Base-by-base conservation (phyloP, 441 rosid species). In the Lepidium campestre region DNA sequence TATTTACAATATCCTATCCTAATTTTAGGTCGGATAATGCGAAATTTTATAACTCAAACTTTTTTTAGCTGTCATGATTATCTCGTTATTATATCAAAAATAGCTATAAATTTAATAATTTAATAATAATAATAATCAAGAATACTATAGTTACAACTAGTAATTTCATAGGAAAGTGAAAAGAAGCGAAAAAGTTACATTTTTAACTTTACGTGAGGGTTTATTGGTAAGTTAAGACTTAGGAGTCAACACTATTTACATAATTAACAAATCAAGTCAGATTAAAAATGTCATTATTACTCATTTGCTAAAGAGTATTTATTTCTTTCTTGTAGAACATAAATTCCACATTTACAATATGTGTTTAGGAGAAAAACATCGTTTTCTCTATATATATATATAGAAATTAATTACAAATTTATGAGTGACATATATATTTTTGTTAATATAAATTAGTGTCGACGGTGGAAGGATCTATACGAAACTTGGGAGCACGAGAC, bases 161-260 rank as follows among this genome's bases (percentile, higher is more conserved):
- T 46, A 37, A 63, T 19, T 63, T 29, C 35, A 39, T 13, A 49
- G 65, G 18, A 47, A 63, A 64, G 32, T 64, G 45, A 64, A 56
- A 64, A 47, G 70, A 48, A 18, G 46, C 37, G 37, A 56, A 57
- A 70, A 71, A 71, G 75, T 64, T 64, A 64, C 65, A 64, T 57
- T 27, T 32, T 48, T 41, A 64, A 63, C 75, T 71, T 71, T 71
- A 56, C 70, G 75, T 47, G 75, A 71, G 53, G 49, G 14, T 54
- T 47, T 46, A 39, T 17, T 63, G 35, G 41, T 27, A n/a, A 54
- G 62, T n/a, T n/a, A n/a, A 54, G 35, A 55, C 31, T 34, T 34
- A 55, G 35, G 7, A 36, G 69, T 70, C 57, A 54, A 71, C 37
- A 61, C 52, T 37, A 15, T 59, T 49, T 34, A 36, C 54, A 31